Evolutionary conservation across 179 eudicot genomes (phyloP).

Genomic region (Beta lomatogona): DNA sequence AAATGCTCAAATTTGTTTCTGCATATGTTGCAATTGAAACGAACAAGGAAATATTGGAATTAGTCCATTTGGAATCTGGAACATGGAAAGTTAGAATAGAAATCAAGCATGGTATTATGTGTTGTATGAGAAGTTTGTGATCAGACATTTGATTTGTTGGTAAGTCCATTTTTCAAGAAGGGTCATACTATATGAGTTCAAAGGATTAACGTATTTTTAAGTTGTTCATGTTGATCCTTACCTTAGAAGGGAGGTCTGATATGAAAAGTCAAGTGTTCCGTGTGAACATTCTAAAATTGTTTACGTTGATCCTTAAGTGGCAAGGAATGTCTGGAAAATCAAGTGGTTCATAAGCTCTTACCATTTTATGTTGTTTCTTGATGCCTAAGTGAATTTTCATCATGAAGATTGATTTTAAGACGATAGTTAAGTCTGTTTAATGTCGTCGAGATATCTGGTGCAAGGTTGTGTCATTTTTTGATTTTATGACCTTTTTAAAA

Average conservation of each 20-base stretch:
- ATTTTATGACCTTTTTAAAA: not conserved
- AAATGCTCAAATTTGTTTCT: too few relatives aligned
- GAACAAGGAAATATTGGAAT: too few relatives aligned
- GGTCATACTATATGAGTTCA: not conserved
- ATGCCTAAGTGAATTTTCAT: not conserved
- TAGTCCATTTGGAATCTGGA: not conserved
- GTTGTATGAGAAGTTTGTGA: not conserved
- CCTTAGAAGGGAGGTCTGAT: not conserved
- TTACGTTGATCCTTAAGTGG: constrained; percentile 3
- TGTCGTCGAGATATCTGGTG: not conserved
- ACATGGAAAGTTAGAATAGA: not conserved
- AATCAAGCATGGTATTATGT: not conserved
- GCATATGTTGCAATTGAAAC: too few relatives aligned
- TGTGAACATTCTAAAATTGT: not conserved
- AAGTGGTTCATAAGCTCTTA: not conserved
- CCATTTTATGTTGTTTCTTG: not conserved
- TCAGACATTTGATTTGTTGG: not conserved
- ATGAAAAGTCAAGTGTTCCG: not conserved
- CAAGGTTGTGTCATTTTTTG: not conserved
- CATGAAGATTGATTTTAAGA: not conserved
- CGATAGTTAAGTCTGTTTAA: not conserved
- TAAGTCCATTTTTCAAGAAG: not conserved
- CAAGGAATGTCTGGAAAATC: not conserved
- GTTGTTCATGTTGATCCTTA: not conserved
- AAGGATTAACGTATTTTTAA: not conserved